A percentile compares a stretch with the other conserved stretches of the same genome.
Conservation (phyloP, 1,284 basidiomycete species). For the Porodaedalea pini region DNA sequence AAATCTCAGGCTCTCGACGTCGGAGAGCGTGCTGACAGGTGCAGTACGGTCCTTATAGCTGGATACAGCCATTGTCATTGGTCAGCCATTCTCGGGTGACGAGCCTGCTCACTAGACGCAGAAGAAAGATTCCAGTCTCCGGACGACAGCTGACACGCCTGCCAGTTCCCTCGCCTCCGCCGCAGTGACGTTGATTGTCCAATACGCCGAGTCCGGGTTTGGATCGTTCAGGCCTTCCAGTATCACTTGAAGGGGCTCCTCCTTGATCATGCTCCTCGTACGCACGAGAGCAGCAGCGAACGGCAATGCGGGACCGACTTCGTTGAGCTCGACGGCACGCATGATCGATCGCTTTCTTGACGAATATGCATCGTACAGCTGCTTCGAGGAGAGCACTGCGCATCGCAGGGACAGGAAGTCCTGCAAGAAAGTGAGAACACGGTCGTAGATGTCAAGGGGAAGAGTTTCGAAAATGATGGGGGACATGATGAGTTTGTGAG, state of each 20-base stretch:
- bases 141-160: not conserved
- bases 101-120: constrained; percentile 9
- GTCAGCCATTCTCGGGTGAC: not conserved
- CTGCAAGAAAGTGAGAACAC: not conserved
- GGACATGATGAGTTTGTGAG: constrained; percentile 4
- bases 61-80: too few species aligned
- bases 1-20: constrained; percentile 13
- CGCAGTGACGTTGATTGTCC: constrained; percentile 7
- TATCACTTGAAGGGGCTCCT: not conserved
- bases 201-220: constrained; percentile 4
- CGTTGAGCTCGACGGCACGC: constrained; percentile 8
- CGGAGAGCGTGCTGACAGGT: not conserved
- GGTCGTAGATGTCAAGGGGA: not conserved
- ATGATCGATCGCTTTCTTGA: constrained; percentile 4
- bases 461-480: constrained; percentile 8
- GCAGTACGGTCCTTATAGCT: constrained; percentile 17
- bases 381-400: constrained; percentile 10
- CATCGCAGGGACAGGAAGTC: constrained; percentile 1
- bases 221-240: constrained; percentile 3
- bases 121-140: constrained; percentile 11
- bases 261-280: not conserved
- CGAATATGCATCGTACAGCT: constrained; percentile 6
- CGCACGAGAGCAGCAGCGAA: constrained; percentile 16
- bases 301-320: constrained; percentile 14
- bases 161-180: constrained; percentile 8